phyloP scores from a whole-genome alignment of 2,329 filamentous ascomycete genomes.

The Venturia carpophila region DNA sequence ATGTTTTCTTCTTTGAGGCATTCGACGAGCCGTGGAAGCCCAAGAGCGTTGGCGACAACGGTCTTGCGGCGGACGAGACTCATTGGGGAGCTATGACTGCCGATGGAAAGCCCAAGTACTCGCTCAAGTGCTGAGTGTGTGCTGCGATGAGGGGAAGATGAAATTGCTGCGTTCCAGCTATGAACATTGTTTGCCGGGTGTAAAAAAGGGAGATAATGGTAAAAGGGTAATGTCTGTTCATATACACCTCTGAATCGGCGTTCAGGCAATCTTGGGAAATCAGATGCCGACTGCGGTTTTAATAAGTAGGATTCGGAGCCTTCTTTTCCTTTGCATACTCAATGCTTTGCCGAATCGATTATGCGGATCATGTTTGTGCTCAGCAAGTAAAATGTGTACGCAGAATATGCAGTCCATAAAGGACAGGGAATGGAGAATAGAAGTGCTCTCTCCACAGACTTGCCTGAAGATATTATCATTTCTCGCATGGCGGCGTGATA shows the following conservation, averaged over 20 bases:
- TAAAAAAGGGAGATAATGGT: not conserved
- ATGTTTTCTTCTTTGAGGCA: slow-evolving; percentile 67
- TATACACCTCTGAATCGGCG: not conserved
- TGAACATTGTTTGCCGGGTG: no score
- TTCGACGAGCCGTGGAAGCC: slow-evolving; percentile 69
- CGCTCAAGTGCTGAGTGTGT: slow-evolving; percentile 35
- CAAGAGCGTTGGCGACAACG: slow-evolving; percentile 53
- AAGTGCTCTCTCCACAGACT: not conserved
- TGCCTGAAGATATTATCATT: not conserved
- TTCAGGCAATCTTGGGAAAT: not conserved
- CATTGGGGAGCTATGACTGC: slow-evolving; percentile 62
- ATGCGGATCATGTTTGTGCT: no score
- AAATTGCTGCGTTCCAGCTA: not conserved
- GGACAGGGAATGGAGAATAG: not conserved
- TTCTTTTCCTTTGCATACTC: no score
- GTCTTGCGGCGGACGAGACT: slow-evolving; percentile 53
- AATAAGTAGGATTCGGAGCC: no score
- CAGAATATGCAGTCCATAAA: no score
- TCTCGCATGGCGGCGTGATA: not conserved
- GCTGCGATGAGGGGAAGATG: not conserved
- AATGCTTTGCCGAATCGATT: no score
- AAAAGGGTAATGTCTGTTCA: not conserved
- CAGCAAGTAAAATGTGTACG: no score
- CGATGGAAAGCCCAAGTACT: slow-evolving; percentile 51
- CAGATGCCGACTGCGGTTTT: no score